Base-by-base conservation (phyloP, 2,329 filamentous ascomycete genomes). In the Scedosporium aurantiacum region DNA sequence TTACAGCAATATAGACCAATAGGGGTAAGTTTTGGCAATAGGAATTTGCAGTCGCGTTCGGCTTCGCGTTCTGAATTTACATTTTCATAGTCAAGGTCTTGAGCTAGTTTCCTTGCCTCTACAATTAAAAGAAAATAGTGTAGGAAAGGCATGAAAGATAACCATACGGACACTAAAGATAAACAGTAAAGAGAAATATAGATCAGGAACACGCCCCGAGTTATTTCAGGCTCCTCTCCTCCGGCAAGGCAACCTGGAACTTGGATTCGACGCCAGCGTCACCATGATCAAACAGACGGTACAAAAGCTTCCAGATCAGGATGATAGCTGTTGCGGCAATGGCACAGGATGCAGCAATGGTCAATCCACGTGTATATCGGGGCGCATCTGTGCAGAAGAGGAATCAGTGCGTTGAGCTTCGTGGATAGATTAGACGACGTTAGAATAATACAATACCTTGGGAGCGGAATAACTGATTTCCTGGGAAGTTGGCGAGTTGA, bases 401-500 rank as follows among this genome's bases (percentile, higher is more conserved):
- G 16, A 5, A 14, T 14, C n/a, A 25, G 45, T 60, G 23, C 50
- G 41, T 23, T 3, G 14, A 18, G 5, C n/a, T 40, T 12, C n/a
- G 6, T n/a, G 14, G 18, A 25, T 16, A 32, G n/a, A 40, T 1
- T 23, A 18, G 43, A 54, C 27, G 23, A n/a, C 18, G 21, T 28
- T 40, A 16, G 28, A 2, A 32, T 7, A 25, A 12, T 28, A 18
- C 41, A 57, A 10, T 64, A 68, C 69, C 69, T 65, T 69, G 60
- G 1, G 63, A 32, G 3, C 68, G 65, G 12, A 71, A 70, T 0
- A 70, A 45, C 21, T 71, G 69, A n/a, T 69, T 71, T 0, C 69
- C 69, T 1, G 66, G 68, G 16, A 70, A 70, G 32, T 67, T 70
- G 40, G 69, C 69, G 8, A 71, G 66, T 37, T 71, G 69, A 7